phyloP scores from a whole-genome alignment of 805 yeast species.

The Yamadazyma insecticola region DNA sequence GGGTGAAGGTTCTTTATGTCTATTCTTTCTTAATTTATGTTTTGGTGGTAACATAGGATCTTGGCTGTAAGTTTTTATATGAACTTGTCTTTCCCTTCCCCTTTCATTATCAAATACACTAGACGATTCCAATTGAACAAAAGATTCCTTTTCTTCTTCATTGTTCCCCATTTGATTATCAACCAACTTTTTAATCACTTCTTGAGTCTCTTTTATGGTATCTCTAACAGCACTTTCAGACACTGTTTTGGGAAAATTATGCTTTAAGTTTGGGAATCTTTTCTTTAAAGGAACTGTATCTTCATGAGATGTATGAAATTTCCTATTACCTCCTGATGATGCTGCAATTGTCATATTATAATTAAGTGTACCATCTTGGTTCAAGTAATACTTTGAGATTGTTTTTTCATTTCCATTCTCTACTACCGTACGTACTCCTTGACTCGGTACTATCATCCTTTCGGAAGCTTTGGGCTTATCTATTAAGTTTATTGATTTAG shows the following conservation, averaged over 20 bases:
- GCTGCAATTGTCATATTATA: conserved; percentile 21
- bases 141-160: conserved; percentile 36
- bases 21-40: conserved; percentile 67
- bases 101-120: conserved; percentile 10
- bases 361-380: conserved; percentile 24
- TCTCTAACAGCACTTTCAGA: conserved; percentile 41
- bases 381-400: conserved; percentile 18
- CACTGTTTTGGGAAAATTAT: conserved; percentile 34
- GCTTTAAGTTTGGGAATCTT: conserved; percentile 33
- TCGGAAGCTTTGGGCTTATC: not conserved
- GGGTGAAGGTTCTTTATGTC: conserved; percentile 57
- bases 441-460: not conserved
- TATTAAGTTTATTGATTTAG: conserved; percentile 5
- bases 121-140: conserved; percentile 16
- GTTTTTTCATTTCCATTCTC: conserved; percentile 1
- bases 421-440: not conserved
- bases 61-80: conserved; percentile 59
- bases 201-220: conserved; percentile 53
- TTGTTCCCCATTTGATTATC: conserved; percentile 32
- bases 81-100: conserved; percentile 42
- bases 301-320: conserved; percentile 44
- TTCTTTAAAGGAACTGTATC: conserved; percentile 59
- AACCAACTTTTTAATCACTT: conserved; percentile 50
- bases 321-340: conserved; percentile 12
- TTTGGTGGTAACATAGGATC: conserved; percentile 89